These are phyloP conservation scores for Clarireedia hainanense DNA, from an alignment of 2,329 filamentous ascomycete species.

Conservation along the genomic window DNA sequence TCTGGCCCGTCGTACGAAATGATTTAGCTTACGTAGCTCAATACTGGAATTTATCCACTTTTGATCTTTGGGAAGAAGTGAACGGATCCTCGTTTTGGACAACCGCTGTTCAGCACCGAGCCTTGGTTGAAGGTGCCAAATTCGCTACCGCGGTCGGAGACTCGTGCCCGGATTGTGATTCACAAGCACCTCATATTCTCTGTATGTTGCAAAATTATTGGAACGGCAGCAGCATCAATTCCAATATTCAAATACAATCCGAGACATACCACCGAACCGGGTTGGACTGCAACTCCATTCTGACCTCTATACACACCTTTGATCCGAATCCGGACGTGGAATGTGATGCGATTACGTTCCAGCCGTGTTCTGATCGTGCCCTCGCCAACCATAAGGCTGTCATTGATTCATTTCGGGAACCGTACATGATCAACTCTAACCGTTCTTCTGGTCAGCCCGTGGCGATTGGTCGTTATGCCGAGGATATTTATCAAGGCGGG, in stretches of 20 bases:
- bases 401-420: slow-evolving; percentile 61
- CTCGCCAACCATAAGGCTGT: slow-evolving; percentile 70
- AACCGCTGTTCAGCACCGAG: slow-evolving; percentile 52
- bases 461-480: slow-evolving; percentile 57
- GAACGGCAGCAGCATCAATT: slow-evolving; percentile 55
- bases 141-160: slow-evolving; percentile 57
- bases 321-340: slow-evolving; percentile 48
- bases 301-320: slow-evolving; percentile 59
- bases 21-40: slow-evolving; percentile 67
- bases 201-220: slow-evolving; percentile 75
- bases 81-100: slow-evolving; percentile 74
- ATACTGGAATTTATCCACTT: slow-evolving; percentile 58
- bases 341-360: slow-evolving; percentile 65
- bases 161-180: slow-evolving; percentile 49
- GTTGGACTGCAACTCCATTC: slow-evolving; percentile 63
- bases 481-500: slow-evolving; percentile 67
- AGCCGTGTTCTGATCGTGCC: slow-evolving; percentile 46
- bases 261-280: slow-evolving; percentile 48
- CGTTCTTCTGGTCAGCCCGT: slow-evolving; percentile 52
- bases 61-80: slow-evolving; percentile 80
- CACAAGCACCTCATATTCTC: slow-evolving; percentile 58
- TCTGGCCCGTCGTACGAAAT: slow-evolving; percentile 68
- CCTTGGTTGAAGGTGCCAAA: slow-evolving; percentile 54
- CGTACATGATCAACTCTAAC: slow-evolving; percentile 60
- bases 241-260: slow-evolving; percentile 56